These are phyloP conservation scores for Cylindricascospora bacillispora DNA, from an alignment of 1,139 yeast species.

Conservation along the genomic window DNA sequence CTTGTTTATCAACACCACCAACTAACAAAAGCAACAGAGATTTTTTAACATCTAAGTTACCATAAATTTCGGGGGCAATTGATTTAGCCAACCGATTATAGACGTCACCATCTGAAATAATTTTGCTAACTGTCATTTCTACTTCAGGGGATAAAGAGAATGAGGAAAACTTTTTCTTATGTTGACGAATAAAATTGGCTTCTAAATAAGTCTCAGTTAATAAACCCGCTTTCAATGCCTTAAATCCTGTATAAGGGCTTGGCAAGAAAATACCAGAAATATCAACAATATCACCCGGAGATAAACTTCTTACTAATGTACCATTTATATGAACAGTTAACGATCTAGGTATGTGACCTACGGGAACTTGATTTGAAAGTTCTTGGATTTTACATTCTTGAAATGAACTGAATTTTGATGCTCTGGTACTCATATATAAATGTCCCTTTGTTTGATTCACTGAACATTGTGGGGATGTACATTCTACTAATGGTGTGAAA, in stretches of 20 bases:
- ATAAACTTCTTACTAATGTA: conserved; percentile 69
- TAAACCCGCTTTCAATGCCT: conserved; percentile 83
- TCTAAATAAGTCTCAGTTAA: conserved; percentile 89
- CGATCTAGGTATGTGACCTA: conserved; percentile 91
- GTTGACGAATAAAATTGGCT: conserved; percentile 75
- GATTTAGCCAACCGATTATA: conserved; percentile 75
- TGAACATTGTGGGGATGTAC: conserved; percentile 70
- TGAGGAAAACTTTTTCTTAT: conserved; percentile 74
- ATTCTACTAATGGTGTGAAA: conserved; percentile 75
- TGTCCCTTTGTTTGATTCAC: conserved; percentile 79
- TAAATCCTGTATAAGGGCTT: conserved; percentile 88
- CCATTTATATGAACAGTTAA: conserved; percentile 82
- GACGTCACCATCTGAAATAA: conserved; percentile 51
- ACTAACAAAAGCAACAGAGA: conserved; percentile 71
- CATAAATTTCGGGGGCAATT: conserved; percentile 96
- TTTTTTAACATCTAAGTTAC: conserved; percentile 88
- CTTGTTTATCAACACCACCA: conserved; percentile 91
- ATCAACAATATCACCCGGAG: conserved; percentile 94
- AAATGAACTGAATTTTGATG: conserved; percentile 87
- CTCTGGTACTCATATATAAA: conserved; percentile 85
- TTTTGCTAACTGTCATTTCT: conserved; percentile 39
- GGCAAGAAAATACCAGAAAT: conserved; percentile 89
- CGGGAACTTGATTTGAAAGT: conserved; percentile 91
- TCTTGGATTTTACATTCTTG: conserved; percentile 95
- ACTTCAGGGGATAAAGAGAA: conserved; percentile 47